These are phyloP conservation scores for Xenosphaeropsis pyriputrescens DNA, from an alignment of 2,329 filamentous ascomycete species.

Conservation along the genomic window DNA sequence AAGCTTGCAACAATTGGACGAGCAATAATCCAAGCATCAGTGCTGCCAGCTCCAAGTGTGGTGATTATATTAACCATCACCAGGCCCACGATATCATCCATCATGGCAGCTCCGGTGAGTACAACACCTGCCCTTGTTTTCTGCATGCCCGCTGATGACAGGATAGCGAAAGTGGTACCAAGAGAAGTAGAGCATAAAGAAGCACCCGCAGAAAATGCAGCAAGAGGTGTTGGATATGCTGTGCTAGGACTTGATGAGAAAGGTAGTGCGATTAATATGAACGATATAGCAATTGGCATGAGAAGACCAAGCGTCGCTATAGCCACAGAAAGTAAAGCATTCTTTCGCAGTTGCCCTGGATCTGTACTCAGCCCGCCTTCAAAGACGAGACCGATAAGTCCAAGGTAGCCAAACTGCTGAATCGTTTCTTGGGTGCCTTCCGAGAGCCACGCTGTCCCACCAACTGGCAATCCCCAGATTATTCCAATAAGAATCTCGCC, in stretches of 20 bases:
- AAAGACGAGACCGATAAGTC: constrained; percentile 57
- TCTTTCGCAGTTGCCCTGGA: constrained; percentile 31
- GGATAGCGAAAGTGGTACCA: constrained; percentile 53
- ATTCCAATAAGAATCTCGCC: constrained; percentile 60
- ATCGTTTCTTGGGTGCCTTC: constrained; percentile 34
- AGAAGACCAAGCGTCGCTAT: constrained; percentile 54
- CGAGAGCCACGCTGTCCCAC: constrained; percentile 43
- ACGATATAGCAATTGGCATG: constrained; percentile 51
- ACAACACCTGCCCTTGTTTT: constrained; percentile 43
- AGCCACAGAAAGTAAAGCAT: constrained; percentile 39
- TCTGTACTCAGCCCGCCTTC: constrained; percentile 25
- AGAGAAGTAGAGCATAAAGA: constrained; percentile 61
- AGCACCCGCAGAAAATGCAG: constrained; percentile 56
- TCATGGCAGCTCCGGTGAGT: constrained; percentile 59
- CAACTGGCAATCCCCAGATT: constrained; percentile 53
- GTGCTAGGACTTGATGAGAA: constrained; percentile 5
- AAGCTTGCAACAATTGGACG: constrained; percentile 10
- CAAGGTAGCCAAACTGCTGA: constrained; percentile 56
- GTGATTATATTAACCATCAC: constrained; percentile 67
- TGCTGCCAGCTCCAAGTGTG: constrained; percentile 31
- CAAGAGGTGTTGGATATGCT: constrained; percentile 8
- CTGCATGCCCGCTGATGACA: constrained; percentile 44
- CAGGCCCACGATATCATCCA: constrained; percentile 67
- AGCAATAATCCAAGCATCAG: constrained; percentile 6
- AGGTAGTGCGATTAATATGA: constrained; percentile 19